phyloP scores from a whole-genome alignment of 2,329 filamentous ascomycete genomes.

The Lecanosticta acicola region DNA sequence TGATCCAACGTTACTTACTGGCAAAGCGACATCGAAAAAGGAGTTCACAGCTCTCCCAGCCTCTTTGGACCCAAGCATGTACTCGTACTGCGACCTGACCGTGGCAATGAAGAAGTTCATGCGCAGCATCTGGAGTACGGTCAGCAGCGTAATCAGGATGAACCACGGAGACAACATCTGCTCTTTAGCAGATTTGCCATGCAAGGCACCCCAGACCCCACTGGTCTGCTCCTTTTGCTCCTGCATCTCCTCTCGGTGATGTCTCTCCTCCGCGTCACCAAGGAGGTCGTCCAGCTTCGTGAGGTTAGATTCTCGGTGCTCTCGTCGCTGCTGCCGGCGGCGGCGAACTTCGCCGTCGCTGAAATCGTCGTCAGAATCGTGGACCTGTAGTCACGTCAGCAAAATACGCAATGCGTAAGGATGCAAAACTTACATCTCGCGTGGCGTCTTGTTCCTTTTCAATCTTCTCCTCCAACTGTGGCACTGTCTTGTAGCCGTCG shows the following conservation, averaged over 20 bases:
- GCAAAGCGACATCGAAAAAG: constrained; percentile 77
- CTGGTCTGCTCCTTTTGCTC: constrained; percentile 38
- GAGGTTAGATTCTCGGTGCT: constrained; percentile 58
- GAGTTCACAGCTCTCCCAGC: constrained; percentile 67
- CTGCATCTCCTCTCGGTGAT: constrained; percentile 15
- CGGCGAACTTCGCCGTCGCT: constrained; percentile 53
- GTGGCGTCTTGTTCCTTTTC: constrained; percentile 57
- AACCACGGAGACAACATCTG: constrained; percentile 82
- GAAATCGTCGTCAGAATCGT: constrained; percentile 54
- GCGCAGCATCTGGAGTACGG: constrained; percentile 39
- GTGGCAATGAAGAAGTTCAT: constrained; percentile 94
- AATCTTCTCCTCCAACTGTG: constrained; percentile 77
- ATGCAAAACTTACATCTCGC: constrained; percentile 30
- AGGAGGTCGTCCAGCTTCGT: constrained; percentile 70
- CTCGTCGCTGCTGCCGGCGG: constrained; percentile 48
- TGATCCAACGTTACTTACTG: constrained; percentile 39
- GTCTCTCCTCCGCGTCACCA: constrained; percentile 56
- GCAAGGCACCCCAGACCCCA: constrained; percentile 82
- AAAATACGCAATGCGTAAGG: background rate
- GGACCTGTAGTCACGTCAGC: constrained; percentile 31
- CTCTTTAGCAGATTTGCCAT: constrained; percentile 61
- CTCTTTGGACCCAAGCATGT: constrained; percentile 60
- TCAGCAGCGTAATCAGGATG: constrained; percentile 74
- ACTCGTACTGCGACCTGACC: constrained; percentile 72
- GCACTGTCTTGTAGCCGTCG: constrained; percentile 51